Conservation (phyloP, 2,329 filamentous ascomycete species). For the Colletotrichum abscissum region DNA sequence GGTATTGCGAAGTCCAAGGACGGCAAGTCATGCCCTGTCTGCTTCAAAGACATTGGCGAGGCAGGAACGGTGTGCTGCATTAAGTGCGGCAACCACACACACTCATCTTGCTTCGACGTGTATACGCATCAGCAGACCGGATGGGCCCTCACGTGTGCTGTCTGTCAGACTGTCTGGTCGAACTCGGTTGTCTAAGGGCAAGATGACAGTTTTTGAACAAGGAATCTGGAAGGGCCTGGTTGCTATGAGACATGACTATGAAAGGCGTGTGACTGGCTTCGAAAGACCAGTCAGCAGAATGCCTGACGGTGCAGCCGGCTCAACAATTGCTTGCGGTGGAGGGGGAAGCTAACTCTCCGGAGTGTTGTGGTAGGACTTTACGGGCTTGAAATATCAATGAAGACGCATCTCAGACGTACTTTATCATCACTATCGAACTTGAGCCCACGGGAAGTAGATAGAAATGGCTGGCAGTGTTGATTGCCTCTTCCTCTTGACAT, state of each 20-base stretch:
- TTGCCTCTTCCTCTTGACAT: not conserved
- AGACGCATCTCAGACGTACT: not conserved
- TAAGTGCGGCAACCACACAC: slow-evolving; percentile 27
- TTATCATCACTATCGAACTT: not conserved
- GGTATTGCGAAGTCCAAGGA: slow-evolving; percentile 23
- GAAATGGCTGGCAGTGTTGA: not conserved
- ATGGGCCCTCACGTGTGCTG: slow-evolving; percentile 18
- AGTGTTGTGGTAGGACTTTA: too few relatives aligned
- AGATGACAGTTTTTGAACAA: not conserved
- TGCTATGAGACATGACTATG: not conserved
- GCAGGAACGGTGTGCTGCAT: slow-evolving; percentile 4
- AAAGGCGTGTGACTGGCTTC: not conserved
- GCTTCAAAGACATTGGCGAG: slow-evolving; percentile 18
- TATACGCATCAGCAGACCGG: not conserved
- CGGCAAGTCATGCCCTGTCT: slow-evolving; percentile 23
- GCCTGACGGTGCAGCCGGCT: not conserved
- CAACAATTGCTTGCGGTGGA: not conserved
- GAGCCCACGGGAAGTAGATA: not conserved
- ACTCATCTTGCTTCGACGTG: slow-evolving; percentile 19
- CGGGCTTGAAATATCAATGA: not conserved
- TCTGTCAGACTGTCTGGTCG: slow-evolving; percentile 19
- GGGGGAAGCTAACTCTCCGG: not conserved
- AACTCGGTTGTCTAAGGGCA: not conserved
- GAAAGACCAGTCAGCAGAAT: not conserved
- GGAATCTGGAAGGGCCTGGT: not conserved